Evolutionary conservation across 2,329 filamentous ascomycete species (phyloP), one percentile per base, ranked within the genome.

Genomic region (Phialophora macrospora): DNA sequence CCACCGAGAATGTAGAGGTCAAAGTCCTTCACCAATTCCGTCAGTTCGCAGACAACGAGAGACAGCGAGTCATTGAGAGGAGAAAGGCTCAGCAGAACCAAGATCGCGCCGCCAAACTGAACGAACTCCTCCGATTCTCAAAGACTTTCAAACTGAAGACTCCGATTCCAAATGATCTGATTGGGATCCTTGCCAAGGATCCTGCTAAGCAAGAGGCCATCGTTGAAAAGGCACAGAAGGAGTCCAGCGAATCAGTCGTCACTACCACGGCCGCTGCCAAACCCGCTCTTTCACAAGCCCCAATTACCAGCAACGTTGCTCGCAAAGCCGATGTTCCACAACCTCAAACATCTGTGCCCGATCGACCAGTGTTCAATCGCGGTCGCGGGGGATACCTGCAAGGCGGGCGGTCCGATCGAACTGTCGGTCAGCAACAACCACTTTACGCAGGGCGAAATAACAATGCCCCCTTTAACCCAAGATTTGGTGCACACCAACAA

Each of bases 171-270:
- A 88, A 87, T 59, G 95, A 99, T 77, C 80, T 99, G 41, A 93
- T 99, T 30, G 90, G 92, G 1, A 99, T 99, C 71, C 90, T 99
- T 67, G 94, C 95, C 65, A 99, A 98, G 77, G 95, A 99, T 75
- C 93, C 93, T n/a, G 85, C 83, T 54, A 99, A 97, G 80, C 95
- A 98, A 78, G 88, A 93, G 74, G 88, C 93, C 75, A 98, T 99
- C 69, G 90, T 97, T 74, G 90, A 93, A 72, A 96, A 93, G 77
- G 92, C 92, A 1, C 87, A 91, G 67, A 87, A 88, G 74, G 90
- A 94, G 71, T 88, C 88, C 2, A 88, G 92, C 63, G 80, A 83
- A 52, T 81, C 85, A 68, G 75, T 80, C 49, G 74, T 77, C 20
- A 67, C 74, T 14, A 70, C 73, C 6, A 62, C 66, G 60, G 9